Evolutionary conservation across 768 basidiomycete species (phyloP), one percentile per base, ranked within the genome.

Genomic region (Mycena haematopus): DNA sequence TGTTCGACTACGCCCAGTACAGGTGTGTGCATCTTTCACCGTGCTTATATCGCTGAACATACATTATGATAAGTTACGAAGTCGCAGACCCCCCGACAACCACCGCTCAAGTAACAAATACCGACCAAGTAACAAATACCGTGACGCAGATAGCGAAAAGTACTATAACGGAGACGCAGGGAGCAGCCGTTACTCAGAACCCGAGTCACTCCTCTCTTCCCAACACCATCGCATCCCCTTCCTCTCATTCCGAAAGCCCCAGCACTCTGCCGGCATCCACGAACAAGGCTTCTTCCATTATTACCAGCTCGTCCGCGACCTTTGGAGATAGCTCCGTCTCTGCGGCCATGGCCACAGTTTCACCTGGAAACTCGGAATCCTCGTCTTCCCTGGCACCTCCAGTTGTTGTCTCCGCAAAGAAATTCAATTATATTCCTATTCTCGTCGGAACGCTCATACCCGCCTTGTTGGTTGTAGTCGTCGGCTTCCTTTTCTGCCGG

Each of bases 1-100:
- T 62, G 25, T 65, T 62, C 33, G 65, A 65, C 52, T 65, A 49
- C 24, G 65, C 65, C 22, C 14, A 38, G 24, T 65, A 65, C 31
- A 62, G 33, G 65, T 62, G 6, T 7, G 60, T 36, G 9, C 29
- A 19, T 35, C 24, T 31, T 7, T 4, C n/a, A 25, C 19, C 9
- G 3, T 5, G 14, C 3, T 6, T 24, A 35, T 14, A 35, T 21
- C 13, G 29, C 40, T 56, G n/a, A 45, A 31, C 13, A 7, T 14
- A 21, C 0, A 9, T 19, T 15, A 19, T 50, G 0, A 9, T 27
- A 31, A 54, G 53, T 24, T 45, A 46, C 21, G 44, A 56, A 45
- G 55, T 45, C 15, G 10, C 36, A 19, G 35, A 50, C 15, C 11
- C 35, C n/a, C 14, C 57, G 2, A n/a, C 29, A 31, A 9, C 47